Evolutionary conservation across 1,139 yeast genomes (phyloP), one percentile per base, ranked within the genome.

Genomic region (Nakaseomyces sp.): DNA sequence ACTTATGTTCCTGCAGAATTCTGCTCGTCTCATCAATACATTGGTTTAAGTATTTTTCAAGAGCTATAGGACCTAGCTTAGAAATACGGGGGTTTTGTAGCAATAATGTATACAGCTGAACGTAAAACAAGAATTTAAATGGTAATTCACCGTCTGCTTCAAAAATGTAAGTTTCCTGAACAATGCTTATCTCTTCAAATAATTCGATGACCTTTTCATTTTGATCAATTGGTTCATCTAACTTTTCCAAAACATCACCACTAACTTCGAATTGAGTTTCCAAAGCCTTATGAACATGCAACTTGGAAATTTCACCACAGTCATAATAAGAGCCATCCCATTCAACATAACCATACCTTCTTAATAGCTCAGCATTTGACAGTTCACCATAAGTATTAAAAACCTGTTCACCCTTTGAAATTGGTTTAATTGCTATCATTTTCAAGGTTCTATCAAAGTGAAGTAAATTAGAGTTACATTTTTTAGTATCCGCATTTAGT

Each of bases 311-410:
- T 60, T 91, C 97, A 6, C 82, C 96, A 54, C 85, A 82, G 60
- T 91, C 97, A 58, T 70, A 77, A 43, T 74, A 76, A 0, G 95
- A 85, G 0, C 89, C 89, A 10, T 71, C 72, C 47, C 70, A 63
- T 63, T 91, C 96, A 18, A 86, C 93, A 56, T 86, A 91, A 0
- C 98, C 98, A 53, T 89, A 91, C 45, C 95, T 73, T 55, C 98
- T 76, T 46, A 91, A 69, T 30, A 91, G 72, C 56, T 91, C 97
- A 26, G 91, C 71, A 60, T 89, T 89, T 20, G 97, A 94, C 51
- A 85, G 81, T 43, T 87, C 93, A 2, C 96, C 94, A 61, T 91
- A 91, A 0, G 89, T 83, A 63, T 89, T 89, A 65, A 76, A 89
- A 3, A 91, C 69, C 58, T 91, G 97, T 19, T 77, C 80, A 1